Base-by-base conservation (phyloP, 371 early-diverging fungal genomes). In the Apophysomyces trapeziformis region DNA sequence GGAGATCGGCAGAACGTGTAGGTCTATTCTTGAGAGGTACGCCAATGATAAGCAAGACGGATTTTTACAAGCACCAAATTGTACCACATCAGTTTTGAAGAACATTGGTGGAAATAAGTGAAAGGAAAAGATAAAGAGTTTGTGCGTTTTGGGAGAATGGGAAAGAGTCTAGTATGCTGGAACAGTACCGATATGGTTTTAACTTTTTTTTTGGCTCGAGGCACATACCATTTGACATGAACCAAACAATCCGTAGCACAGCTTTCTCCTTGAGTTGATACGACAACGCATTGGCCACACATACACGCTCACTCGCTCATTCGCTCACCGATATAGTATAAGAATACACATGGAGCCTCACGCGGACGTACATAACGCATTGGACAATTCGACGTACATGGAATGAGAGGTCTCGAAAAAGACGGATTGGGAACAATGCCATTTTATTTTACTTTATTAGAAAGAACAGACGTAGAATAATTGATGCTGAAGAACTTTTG, bases 261-360 rank as follows among this genome's bases (percentile, higher is more conserved):
- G 5, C 13, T 50, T 21, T 26, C 54, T 50, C 54, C 54, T 50
- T 32, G 54, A 50, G 16, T 50, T 50, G 54, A 50, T 50, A 50
- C 54, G 54, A 50, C 54, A 50, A 50, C 54, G 54, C 54, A 50
- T 50, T 50, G 54, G 54, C 54, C 54, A 50, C 54, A 50, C n/a
- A 26, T 8, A 50, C 21, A 50, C 32, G 1, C 32, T 2, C 32
- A 26, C 32, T 26, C 32, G 32, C 32, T 26, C 32, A 26, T 3
- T 26, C 32, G 32, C 2, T 26, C 32, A 26, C 32, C 32, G 16
- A 45, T 18, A 45, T 16, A 32, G 35, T 4, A 47, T 47, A 47
- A 47, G 21, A 47, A 47, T 43, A n/a, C n/a, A n/a, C n/a, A 47
- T 47, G 21, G 9, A 21, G 35, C 21, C 41, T 18, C 18, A 47